Evolutionary conservation across 2,329 filamentous ascomycete genomes (phyloP).

Genomic region (Keithomyces neogunnii): DNA sequence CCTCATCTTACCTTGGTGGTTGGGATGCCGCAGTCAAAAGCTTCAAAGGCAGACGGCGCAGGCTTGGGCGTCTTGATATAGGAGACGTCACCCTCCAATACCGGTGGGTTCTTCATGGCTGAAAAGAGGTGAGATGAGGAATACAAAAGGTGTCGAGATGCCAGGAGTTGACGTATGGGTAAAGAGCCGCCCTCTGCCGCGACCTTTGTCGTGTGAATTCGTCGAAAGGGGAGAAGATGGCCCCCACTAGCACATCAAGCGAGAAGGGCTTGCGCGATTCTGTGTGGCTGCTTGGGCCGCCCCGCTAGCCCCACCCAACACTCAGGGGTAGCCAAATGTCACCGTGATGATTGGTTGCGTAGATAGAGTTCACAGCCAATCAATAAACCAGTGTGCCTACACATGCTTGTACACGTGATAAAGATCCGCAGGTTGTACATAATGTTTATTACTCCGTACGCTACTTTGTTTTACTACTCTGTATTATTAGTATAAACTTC

Average conservation of each 20-base stretch:
- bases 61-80: conserved; percentile 3
- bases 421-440: too few relatives aligned
- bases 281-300: background rate
- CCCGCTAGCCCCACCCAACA: background rate
- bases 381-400: too few relatives aligned
- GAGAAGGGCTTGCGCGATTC: background rate
- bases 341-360: too few relatives aligned
- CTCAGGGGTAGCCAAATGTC: background rate
- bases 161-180: background rate
- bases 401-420: too few relatives aligned
- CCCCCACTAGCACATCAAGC: background rate
- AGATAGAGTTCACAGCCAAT: too few relatives aligned
- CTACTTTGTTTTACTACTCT: too few relatives aligned
- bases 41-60: conserved; percentile 1
- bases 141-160: background rate
- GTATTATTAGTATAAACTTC: too few relatives aligned
- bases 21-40: background rate
- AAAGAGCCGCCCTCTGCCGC: too few relatives aligned
- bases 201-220: too few relatives aligned
- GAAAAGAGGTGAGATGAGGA: background rate
- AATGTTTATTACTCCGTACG: too few relatives aligned
- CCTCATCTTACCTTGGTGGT: background rate
- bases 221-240: background rate
- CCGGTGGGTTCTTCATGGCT: background rate
- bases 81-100: conserved; percentile 3